phyloP scores from a whole-genome alignment of 805 yeast species.

The Zygoascus flipseniorum region DNA sequence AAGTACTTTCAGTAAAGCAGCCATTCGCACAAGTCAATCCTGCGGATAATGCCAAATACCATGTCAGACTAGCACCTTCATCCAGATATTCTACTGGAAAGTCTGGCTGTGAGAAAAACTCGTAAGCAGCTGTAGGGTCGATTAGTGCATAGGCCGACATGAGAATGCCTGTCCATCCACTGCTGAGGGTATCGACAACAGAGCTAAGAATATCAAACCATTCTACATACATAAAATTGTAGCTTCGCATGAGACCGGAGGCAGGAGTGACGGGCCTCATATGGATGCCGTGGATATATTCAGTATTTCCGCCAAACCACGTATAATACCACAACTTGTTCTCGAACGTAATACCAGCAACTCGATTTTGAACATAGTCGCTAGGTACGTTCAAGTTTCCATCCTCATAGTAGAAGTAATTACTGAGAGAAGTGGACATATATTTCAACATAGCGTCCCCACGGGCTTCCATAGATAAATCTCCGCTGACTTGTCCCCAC shows the following conservation, averaged over 20 bases:
- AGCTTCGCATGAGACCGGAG: constrained; percentile 44
- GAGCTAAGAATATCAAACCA: constrained; percentile 48
- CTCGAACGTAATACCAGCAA: constrained; percentile 67
- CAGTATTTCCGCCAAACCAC: constrained; percentile 54
- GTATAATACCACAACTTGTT: constrained; percentile 69
- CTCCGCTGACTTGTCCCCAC: constrained; percentile 58
- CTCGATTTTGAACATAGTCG: constrained; percentile 48
- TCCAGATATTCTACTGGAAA: constrained; percentile 56
- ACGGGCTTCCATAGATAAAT: constrained; percentile 44
- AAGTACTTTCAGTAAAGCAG: too few relatives aligned
- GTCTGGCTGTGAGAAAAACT: constrained; percentile 46
- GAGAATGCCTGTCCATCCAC: constrained; percentile 57
- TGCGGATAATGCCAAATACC: constrained; percentile 73
- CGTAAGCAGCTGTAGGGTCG: constrained; percentile 57
- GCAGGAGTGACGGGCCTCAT: constrained; percentile 68
- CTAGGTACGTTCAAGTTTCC: constrained; percentile 47
- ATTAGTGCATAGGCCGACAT: constrained; percentile 65
- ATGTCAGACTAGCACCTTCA: constrained; percentile 77
- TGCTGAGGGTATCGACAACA: constrained; percentile 38
- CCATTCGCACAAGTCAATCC: constrained; percentile 12
- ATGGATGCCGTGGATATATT: constrained; percentile 73
- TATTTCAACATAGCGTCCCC: constrained; percentile 55
- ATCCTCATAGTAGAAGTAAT: constrained; percentile 43
- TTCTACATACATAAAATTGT: constrained; percentile 44
- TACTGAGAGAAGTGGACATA: constrained; percentile 44